A percentile compares a stretch with the other conserved stretches of the same genome.
Evolutionary conservation across 1,139 yeast species (phyloP).

Genomic region (Scheffersomyces segobiensis): DNA sequence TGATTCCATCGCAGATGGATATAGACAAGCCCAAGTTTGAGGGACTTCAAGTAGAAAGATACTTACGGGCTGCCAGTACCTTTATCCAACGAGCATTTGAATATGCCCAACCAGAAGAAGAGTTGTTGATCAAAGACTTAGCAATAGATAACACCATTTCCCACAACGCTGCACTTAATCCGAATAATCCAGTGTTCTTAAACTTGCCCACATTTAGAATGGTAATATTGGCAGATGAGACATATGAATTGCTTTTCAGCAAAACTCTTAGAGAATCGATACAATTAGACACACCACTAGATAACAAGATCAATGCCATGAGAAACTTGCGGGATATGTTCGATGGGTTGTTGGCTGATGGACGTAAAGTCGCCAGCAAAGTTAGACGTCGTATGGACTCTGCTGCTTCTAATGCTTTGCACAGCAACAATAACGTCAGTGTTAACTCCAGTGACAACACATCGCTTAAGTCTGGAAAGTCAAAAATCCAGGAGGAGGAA

Average conservation of each 20-base stretch:
- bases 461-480: slow-evolving; percentile 28
- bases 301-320: slow-evolving; percentile 45
- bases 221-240: slow-evolving; percentile 93
- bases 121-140: slow-evolving; percentile 40
- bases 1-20: slow-evolving; percentile 52
- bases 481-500: slow-evolving; percentile 30
- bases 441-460: slow-evolving; percentile 21
- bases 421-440: slow-evolving; percentile 7
- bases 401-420: slow-evolving; percentile 35
- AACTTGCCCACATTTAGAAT: slow-evolving; percentile 90
- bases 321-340: slow-evolving; percentile 82
- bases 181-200: slow-evolving; percentile 70
- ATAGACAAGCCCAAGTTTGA: slow-evolving; percentile 65
- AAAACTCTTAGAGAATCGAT: slow-evolving; percentile 64
- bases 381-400: slow-evolving; percentile 86
- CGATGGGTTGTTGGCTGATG: slow-evolving; percentile 90
- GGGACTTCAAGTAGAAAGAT: slow-evolving; percentile 75
- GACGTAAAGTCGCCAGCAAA: slow-evolving; percentile 84
- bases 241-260: slow-evolving; percentile 81
- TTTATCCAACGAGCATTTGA: slow-evolving; percentile 89
- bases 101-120: slow-evolving; percentile 74
- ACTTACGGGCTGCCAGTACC: slow-evolving; percentile 81
- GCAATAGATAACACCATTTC: slow-evolving; percentile 38
- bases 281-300: slow-evolving; percentile 61
- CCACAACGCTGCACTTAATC: slow-evolving; percentile 80